A percentile compares a stretch with the other conserved stretches of the same genome.
phyloP scores from a whole-genome alignment of 106 monocot genomes.

The Phalaenopsis equestris region DNA sequence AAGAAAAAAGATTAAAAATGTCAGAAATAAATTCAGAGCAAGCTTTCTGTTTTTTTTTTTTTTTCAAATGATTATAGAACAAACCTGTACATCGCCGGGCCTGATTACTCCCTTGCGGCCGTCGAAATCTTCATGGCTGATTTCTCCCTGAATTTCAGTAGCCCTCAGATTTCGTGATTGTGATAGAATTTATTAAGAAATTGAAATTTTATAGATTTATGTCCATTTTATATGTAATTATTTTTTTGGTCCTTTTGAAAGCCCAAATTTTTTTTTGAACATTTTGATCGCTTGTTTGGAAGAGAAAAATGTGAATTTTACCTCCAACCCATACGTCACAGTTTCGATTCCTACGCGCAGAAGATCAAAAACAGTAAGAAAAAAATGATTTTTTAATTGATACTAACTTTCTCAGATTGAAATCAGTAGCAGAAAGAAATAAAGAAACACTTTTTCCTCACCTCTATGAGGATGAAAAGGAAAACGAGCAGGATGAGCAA shows the following conservation, averaged over 20 bases:
- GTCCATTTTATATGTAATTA: too few relatives aligned
- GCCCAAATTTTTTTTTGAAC: too few relatives aligned
- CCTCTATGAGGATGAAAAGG: slow-evolving; percentile 96
- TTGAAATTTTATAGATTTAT: too few relatives aligned
- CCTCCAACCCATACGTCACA: slow-evolving; percentile 86
- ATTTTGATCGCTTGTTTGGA: background rate
- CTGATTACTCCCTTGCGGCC: slow-evolving; percentile 71
- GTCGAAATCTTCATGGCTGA: slow-evolving; percentile 70
- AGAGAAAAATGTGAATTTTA: slow-evolving; percentile 3
- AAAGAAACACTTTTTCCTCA: background rate
- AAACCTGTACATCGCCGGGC: slow-evolving; percentile 45
- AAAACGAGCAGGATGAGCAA: slow-evolving; percentile 77
- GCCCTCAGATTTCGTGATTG: background rate
- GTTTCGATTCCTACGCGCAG: slow-evolving; percentile 66
- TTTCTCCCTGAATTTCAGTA: slow-evolving; percentile 42
- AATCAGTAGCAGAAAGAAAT: background rate
- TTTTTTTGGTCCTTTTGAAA: too few relatives aligned
- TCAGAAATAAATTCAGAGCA: background rate
- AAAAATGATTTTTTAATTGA: background rate
- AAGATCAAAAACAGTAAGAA: background rate
- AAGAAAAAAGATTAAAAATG: background rate
- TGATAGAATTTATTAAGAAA: too few relatives aligned
- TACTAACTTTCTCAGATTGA: background rate
- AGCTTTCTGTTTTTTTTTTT: background rate
- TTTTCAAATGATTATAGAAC: background rate